Percentiles rank a stretch among this genome's conserved stretches.
Evolutionary conservation across 139 green algal species (phyloP).

Genomic region (Gonium pectorale): DNA sequence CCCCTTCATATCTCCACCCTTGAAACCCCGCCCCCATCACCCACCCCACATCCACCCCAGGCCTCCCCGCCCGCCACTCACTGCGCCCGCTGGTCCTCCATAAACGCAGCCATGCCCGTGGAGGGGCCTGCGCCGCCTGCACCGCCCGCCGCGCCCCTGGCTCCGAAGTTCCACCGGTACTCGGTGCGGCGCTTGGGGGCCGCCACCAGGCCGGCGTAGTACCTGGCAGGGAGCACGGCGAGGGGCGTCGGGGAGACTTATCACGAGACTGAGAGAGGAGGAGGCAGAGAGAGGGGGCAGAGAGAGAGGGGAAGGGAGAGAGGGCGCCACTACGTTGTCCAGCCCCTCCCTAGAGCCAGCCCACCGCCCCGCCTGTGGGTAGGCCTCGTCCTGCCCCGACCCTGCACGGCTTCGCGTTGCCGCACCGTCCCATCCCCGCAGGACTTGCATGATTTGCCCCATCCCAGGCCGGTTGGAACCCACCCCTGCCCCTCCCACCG

Average conservation of each 20-base stretch:
- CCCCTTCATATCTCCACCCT: not conserved
- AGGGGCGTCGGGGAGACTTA: not conserved
- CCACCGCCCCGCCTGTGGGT: too few relatives aligned
- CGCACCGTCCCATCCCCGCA: too few relatives aligned
- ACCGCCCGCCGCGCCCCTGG: not conserved
- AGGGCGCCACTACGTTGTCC: too few relatives aligned
- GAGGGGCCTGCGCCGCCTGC: not conserved
- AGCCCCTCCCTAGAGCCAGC: too few relatives aligned
- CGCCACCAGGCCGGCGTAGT: conserved; percentile 66
- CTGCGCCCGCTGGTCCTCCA: conserved; percentile 51
- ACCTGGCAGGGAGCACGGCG: conserved; percentile 20
- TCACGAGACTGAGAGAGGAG: too few relatives aligned
- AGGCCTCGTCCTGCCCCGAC: too few relatives aligned
- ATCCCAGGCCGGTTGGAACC: too few relatives aligned
- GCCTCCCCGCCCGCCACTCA: conserved; percentile 17
- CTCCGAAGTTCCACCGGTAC: conserved; percentile 65
- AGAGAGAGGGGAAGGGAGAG: not conserved
- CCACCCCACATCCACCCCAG: not conserved
- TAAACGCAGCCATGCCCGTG: conserved; percentile 47
- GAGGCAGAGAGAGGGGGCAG: not conserved
- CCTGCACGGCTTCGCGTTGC: too few relatives aligned
- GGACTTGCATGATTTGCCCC: too few relatives aligned
- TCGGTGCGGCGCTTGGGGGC: conserved; percentile 60
- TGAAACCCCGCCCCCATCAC: not conserved
- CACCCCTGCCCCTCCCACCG: not conserved